Evolutionary conservation across 1,284 basidiomycete genomes (phyloP).

Genomic region (Amylostereum chailletii): DNA sequence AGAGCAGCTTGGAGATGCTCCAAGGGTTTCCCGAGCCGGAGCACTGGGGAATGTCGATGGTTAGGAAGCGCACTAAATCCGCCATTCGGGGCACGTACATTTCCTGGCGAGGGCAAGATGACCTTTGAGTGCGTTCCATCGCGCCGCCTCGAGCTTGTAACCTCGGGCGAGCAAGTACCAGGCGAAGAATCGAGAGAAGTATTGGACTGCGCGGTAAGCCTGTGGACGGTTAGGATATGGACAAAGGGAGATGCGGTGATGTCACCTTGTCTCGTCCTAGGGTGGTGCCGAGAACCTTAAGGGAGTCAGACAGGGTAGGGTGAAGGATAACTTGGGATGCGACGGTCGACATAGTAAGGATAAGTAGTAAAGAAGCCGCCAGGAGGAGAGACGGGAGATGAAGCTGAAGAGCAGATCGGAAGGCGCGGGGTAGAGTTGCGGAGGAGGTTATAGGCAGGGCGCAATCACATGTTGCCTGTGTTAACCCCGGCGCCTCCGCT

Average conservation of each 20-base stretch:
- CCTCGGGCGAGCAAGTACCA: conserved; percentile 71
- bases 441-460: not conserved
- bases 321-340: conserved; percentile 80
- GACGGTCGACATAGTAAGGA: conserved; percentile 42
- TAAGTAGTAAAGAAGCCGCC: not conserved
- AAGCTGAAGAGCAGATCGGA: conserved; percentile 7
- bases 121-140: conserved; percentile 74
- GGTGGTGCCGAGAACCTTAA: conserved; percentile 77
- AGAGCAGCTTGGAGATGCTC: conserved; percentile 93
- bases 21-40: conserved; percentile 89
- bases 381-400: conserved; percentile 4
- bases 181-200: conserved; percentile 84
- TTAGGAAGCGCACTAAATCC: not conserved
- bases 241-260: not conserved
- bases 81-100: conserved; percentile 37
- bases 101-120: conserved; percentile 77
- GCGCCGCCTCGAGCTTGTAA: conserved; percentile 53
- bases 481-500: too few relatives aligned
- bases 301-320: conserved; percentile 65
- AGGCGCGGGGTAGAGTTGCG: not conserved
- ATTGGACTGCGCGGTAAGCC: conserved; percentile 90
- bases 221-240: conserved; percentile 21
- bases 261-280: conserved; percentile 82
- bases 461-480: too few relatives aligned
- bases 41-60: conserved; percentile 40